Conservation (phyloP, 2,329 filamentous ascomycete species). For the Cytospora schulzeri region DNA sequence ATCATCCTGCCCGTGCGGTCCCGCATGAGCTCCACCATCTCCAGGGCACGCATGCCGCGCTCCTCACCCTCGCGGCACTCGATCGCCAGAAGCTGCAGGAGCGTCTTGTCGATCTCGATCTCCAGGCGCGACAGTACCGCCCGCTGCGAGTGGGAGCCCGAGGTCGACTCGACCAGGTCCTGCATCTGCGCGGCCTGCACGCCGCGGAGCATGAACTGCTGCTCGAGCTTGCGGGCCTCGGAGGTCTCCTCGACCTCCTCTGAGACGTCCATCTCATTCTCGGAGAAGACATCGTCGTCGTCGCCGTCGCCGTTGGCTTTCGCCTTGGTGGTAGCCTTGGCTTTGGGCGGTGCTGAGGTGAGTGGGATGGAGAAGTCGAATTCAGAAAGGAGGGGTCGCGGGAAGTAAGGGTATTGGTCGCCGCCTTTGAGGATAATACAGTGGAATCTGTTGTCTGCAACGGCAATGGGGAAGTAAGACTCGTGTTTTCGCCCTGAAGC, state of each 20-base stretch:
- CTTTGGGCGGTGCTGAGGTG: constrained; percentile 48
- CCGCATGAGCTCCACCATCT: constrained; percentile 83
- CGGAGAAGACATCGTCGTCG: constrained; percentile 38
- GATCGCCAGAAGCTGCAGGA: constrained; percentile 83
- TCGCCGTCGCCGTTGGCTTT: constrained; percentile 36
- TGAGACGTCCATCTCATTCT: constrained; percentile 41
- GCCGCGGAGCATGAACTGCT: constrained; percentile 75
- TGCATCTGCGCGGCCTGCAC: constrained; percentile 73
- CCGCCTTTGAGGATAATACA: constrained; percentile 98
- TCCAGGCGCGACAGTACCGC: constrained; percentile 70
- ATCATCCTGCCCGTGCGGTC: constrained; percentile 87
- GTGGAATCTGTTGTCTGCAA: constrained; percentile 89
- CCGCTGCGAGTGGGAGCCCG: constrained; percentile 65
- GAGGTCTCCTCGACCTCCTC: constrained; percentile 37
- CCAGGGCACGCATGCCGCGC: constrained; percentile 89
- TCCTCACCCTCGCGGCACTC: constrained; percentile 95
- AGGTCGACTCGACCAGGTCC: constrained; percentile 72
- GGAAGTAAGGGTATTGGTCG: constrained; percentile 91
- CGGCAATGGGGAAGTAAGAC: constrained; percentile 92
- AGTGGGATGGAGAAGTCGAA: constrained; percentile 91
- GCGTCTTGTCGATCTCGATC: constrained; percentile 83
- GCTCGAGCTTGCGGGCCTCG: constrained; percentile 70
- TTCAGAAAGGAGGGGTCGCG: constrained; percentile 83
- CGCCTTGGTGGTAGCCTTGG: constrained; percentile 33
- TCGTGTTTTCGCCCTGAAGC: constrained; percentile 85